Base-by-base conservation (phyloP, 2,329 filamentous ascomycete species). In the Rutstroemia sp. region DNA sequence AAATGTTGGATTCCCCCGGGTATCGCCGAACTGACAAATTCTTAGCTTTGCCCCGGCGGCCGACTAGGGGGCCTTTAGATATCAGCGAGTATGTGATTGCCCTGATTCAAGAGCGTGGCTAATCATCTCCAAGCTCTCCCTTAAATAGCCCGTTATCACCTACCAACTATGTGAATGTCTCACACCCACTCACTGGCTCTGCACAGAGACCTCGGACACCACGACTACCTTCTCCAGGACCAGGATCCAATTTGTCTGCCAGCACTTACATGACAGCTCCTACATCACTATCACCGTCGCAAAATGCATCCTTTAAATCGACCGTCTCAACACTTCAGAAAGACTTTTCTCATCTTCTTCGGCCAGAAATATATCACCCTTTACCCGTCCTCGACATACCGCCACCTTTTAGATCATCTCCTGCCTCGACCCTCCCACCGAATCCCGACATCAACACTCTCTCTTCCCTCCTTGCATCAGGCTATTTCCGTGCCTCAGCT, bases 401-500 rank as follows among this genome's bases (percentile, higher is more conserved):
- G 0, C 66, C 75, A 0, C 73, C 89, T 3, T 92, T 96, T 70
- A 83, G 88, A 59, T 81, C 81, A 61, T 81, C 88, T 0, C 71
- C 82, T 23, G 49, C 50, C 39, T 54, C 55, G 5, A 46, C 48
- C 19, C 77, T 84, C 59, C 82, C 85, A 61, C 85, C 89, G 1
- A 70, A 76, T 1, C 73, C 82, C 0, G 78, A 51, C 21, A 5
- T 82, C 27, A 82, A 87, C 0, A 76, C 88, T 0, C 79, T 96
- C 30, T 74, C 82, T 17, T 77, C 79, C 2, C 81, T 96, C 3
- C 74, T 96, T 6, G 73, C 79, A 0, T 73, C 77, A 2, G 89
- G 91, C 50, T 87, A 94, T 69, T 96, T 92, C 72, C 83, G 92
- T 58, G 82, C 84, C 16, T 89, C 89, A 7, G 90, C 90, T 58